Conservation (phyloP, 2,329 filamentous ascomycete genomes). For the Alternaria tenuissima region DNA sequence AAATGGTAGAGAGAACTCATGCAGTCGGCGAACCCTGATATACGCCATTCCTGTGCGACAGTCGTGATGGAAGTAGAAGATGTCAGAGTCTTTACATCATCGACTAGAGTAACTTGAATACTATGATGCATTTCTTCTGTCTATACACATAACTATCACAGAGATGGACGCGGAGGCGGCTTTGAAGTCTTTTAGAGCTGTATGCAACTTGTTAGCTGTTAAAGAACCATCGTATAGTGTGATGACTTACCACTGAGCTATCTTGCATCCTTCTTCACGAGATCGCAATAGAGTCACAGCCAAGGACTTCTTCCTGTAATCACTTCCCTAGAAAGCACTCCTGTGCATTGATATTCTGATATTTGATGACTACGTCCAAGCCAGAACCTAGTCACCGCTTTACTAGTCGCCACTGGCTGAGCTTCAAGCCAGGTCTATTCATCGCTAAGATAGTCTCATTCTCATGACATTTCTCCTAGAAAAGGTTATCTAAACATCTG, state of each 20-base stretch:
- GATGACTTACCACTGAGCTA: background rate
- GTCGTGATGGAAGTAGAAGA: background rate
- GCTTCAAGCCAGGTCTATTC: too few species aligned
- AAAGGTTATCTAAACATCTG: too few species aligned
- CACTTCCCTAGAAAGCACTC: too few species aligned
- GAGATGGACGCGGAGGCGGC: background rate
- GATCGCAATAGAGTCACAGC: background rate
- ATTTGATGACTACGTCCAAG: too few species aligned
- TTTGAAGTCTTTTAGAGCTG: background rate
- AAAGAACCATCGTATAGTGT: background rate
- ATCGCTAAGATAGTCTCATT: too few species aligned
- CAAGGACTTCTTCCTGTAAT: background rate
- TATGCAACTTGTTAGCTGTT: too few species aligned
- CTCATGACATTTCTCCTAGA: too few species aligned
- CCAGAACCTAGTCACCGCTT: too few species aligned
- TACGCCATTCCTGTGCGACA: background rate
- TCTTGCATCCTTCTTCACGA: background rate
- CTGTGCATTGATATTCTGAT: accelerated
- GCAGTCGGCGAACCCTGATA: background rate
- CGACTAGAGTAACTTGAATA: background rate
- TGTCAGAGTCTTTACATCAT: background rate
- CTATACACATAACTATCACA: background rate
- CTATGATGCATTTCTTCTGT: background rate
- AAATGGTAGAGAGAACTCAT: background rate
- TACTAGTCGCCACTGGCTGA: too few species aligned